Evolutionary conservation across 306 rosid genomes (phyloP), one percentile per base, ranked within the genome.

Genomic region (Cucurbita maxima): DNA sequence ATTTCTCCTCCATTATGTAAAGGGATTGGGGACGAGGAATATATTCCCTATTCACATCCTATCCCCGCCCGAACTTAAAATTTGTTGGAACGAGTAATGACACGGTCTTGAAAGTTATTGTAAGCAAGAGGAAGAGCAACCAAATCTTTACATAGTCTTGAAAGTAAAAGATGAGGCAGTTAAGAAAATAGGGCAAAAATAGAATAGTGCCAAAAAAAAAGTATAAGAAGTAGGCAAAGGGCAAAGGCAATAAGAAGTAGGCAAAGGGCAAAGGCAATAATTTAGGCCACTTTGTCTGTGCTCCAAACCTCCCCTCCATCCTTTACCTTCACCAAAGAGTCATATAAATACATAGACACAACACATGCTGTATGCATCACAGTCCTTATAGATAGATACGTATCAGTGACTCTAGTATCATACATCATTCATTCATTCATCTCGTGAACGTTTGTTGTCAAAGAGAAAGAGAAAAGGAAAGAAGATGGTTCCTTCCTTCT

Each of bases 131-230:
- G 14, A 55, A 8, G 59, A 55, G 59, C 20, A 55, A 55, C 36
- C 60, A 56, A 54, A 54, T 16, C 11, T 54, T n/a, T n/a, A 54
- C 25, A 54, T 7, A 54, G n/a, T 54, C 58, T 54, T 18, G 3
- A 54, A 54, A n/a, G 58, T 55, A 55, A 55, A 55, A 55, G 34
- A 18, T 8, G 22, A 2, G 38, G 45, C 18, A 1, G 52, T 64
- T 5, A 64, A 43, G 53, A 10, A 64, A 43, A 41, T 43, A 40
- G 52, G 52, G 19, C 16, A 41, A 5, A 58, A 40, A 18, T 14
- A 64, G 72, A 66, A 66, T 66, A 45, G 18, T 66, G 72, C 72
- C 72, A 66, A 66, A 44, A 43, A 43, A 6, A 66, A 66, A 44
- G 71, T 64, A 61, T 61, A 61, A 67, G 38, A 61, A 67, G 73